Percentiles rank a stretch among this genome's conserved stretches.
Conservation (phyloP, 352 stramenopile species). For the Pelagophyceae sp. region DNA sequence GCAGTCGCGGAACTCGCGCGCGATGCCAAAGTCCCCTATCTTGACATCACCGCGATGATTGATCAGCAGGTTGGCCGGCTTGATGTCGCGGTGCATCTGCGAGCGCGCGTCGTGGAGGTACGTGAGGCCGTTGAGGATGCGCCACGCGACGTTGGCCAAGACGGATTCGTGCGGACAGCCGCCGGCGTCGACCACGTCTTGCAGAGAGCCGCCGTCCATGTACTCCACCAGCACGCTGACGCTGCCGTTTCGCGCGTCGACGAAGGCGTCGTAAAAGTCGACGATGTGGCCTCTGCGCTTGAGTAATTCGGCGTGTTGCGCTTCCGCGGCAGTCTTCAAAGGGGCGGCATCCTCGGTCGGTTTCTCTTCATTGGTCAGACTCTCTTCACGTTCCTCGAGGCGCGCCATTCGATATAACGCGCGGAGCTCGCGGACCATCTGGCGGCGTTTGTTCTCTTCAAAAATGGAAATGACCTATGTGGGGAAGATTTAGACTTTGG, state of each 20-base stretch:
- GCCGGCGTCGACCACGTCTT: slow-evolving; percentile 69
- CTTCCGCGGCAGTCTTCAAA: background rate
- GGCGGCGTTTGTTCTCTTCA: slow-evolving; percentile 60
- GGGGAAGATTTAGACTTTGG: no score
- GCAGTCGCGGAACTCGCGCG: slow-evolving; percentile 28
- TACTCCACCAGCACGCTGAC: slow-evolving; percentile 80
- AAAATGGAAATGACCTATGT: slow-evolving; percentile 66
- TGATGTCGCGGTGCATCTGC: slow-evolving; percentile 85
- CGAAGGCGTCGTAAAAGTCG: slow-evolving; percentile 71
- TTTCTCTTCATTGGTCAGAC: no score
- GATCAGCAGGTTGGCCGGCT: slow-evolving; percentile 82
- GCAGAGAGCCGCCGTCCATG: slow-evolving; percentile 74
- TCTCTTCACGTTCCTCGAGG: no score
- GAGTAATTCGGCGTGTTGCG: background rate
- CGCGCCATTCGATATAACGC: slow-evolving; percentile 60
- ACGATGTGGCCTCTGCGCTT: slow-evolving; percentile 50
- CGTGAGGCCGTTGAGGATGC: slow-evolving; percentile 62
- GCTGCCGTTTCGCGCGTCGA: slow-evolving; percentile 55
- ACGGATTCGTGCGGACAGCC: slow-evolving; percentile 65
- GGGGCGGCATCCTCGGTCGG: no score
- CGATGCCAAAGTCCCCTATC: slow-evolving; percentile 48
- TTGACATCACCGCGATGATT: slow-evolving; percentile 77
- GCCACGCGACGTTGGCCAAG: slow-evolving; percentile 54
- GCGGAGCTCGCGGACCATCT: slow-evolving; percentile 72
- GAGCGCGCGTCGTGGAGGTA: slow-evolving; percentile 70